These are phyloP conservation scores for Hagleromyces aurorensis DNA, from an alignment of 805 yeast genomes.

Conservation along the genomic window DNA sequence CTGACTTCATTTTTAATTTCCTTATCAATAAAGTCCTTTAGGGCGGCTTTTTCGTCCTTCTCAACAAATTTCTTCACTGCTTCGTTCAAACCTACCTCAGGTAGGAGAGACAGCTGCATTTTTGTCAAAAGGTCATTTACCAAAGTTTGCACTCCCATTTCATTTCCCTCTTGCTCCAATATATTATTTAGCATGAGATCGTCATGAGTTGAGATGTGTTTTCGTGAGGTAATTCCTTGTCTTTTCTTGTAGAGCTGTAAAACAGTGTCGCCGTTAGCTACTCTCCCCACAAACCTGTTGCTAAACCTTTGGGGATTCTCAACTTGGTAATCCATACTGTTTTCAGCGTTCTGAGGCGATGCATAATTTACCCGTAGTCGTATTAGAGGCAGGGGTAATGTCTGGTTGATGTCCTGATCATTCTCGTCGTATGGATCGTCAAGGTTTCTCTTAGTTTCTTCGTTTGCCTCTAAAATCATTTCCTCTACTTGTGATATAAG, in stretches of 20 bases:
- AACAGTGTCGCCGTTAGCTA: conserved; percentile 87
- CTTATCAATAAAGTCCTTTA: conserved; percentile 52
- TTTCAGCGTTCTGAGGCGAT: conserved; percentile 35
- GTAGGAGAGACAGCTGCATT: conserved; percentile 59
- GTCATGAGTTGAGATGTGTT: conserved; percentile 5
- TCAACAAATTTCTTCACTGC: conserved; percentile 69
- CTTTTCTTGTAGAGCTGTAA: conserved; percentile 56
- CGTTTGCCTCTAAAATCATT: conserved; percentile 52
- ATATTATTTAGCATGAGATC: conserved; percentile 10
- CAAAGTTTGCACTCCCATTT: conserved; percentile 50
- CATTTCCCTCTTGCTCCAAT: conserved; percentile 28
- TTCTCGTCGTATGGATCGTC: conserved; percentile 17
- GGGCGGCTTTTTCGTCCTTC: conserved; percentile 71
- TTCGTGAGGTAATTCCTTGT: conserved; percentile 17
- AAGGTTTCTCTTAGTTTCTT: conserved; percentile 36
- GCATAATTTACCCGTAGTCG: conserved; percentile 81
- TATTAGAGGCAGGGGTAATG: conserved; percentile 73
- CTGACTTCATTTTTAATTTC: conserved; percentile 49
- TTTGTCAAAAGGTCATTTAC: conserved; percentile 56
- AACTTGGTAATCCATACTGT: conserved; percentile 61
- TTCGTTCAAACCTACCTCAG: conserved; percentile 64
- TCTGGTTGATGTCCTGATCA: conserved; percentile 19
- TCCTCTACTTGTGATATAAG: conserved; percentile 57
- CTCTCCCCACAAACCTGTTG: conserved; percentile 79
- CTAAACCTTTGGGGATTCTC: conserved; percentile 88